Conservation (phyloP, 257 asterid species). For the Perilla frutescens region DNA sequence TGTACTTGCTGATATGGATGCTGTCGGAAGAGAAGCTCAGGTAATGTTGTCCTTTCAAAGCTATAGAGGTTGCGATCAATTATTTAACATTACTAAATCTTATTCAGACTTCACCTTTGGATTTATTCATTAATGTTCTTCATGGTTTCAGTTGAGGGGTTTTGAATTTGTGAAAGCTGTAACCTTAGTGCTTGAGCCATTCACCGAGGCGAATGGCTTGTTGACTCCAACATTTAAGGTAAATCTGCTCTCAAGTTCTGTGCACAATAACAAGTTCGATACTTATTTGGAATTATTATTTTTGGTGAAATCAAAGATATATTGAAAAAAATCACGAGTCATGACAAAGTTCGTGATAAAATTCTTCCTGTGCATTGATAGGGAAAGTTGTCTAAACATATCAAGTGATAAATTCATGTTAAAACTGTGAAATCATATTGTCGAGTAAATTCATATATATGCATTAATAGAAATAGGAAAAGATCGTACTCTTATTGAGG, state of each 20-base stretch:
- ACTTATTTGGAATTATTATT: neutral
- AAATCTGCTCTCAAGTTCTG: slow-evolving; percentile 12
- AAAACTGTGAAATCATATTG: neutral
- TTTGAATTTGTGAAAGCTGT: slow-evolving; percentile 89
- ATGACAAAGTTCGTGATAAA: neutral
- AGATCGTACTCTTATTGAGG: too few relatives aligned
- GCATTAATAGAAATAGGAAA: too few relatives aligned
- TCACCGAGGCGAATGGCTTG: slow-evolving; percentile 82
- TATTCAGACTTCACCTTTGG: neutral
- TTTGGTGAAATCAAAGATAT: neutral
- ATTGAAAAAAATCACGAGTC: neutral
- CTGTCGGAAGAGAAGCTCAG: slow-evolving; percentile 86
- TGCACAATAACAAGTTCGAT: neutral
- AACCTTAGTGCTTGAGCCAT: slow-evolving; percentile 79
- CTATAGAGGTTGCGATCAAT: neutral
- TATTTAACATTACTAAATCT: neutral
- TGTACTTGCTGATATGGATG: slow-evolving; percentile 96
- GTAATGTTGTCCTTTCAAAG: slow-evolving; percentile 36
- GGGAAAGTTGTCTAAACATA: too few relatives aligned
- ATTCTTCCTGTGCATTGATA: neutral
- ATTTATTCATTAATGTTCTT: slow-evolving; percentile 23
- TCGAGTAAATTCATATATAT: too few relatives aligned
- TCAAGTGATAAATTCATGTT: neutral
- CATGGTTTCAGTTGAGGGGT: slow-evolving; percentile 70
- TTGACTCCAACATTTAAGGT: slow-evolving; percentile 98